Evolutionary conservation across 345 rosid genomes (phyloP).

Genomic region (Xanthoceras sorbifolium): DNA sequence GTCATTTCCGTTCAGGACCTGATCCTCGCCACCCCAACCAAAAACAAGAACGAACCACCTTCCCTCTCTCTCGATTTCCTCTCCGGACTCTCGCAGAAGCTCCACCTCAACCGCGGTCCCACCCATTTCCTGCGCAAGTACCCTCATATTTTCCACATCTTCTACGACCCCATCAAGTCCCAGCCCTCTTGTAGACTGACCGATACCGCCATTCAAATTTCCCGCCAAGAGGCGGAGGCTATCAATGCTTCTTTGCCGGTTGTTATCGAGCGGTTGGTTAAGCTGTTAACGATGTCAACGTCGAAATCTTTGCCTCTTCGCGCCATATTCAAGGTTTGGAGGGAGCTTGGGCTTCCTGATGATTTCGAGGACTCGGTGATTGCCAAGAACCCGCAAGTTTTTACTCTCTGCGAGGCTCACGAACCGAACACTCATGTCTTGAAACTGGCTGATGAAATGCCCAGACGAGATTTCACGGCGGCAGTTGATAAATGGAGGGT

Average conservation of each 20-base stretch:
- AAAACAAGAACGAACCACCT: constrained; percentile 40
- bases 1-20: constrained; percentile 81
- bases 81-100: constrained; percentile 76
- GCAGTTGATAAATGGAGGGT: constrained; percentile 86
- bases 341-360: constrained; percentile 91
- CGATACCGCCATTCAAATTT: constrained; percentile 49
- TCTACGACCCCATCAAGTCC: constrained; percentile 55
- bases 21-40: constrained; percentile 61
- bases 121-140: constrained; percentile 70
- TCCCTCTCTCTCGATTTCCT: constrained; percentile 80
- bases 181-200: constrained; percentile 71
- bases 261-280: constrained; percentile 60
- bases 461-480: constrained; percentile 36
- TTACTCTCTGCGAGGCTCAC: constrained; percentile 53
- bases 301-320: constrained; percentile 78
- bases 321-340: constrained; percentile 90
- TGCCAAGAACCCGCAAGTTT: constrained; percentile 48
- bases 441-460: constrained; percentile 52
- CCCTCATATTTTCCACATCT: constrained; percentile 75
- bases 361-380: constrained; percentile 91
- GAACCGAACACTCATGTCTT: constrained; percentile 74
- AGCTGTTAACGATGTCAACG: constrained; percentile 64
- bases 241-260: constrained; percentile 43
- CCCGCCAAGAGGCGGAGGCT: constrained; percentile 59
- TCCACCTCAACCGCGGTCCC: constrained; percentile 83